Base-by-base conservation (phyloP, 1,284 basidiomycete genomes). In the Microbotryum violaceum region DNA sequence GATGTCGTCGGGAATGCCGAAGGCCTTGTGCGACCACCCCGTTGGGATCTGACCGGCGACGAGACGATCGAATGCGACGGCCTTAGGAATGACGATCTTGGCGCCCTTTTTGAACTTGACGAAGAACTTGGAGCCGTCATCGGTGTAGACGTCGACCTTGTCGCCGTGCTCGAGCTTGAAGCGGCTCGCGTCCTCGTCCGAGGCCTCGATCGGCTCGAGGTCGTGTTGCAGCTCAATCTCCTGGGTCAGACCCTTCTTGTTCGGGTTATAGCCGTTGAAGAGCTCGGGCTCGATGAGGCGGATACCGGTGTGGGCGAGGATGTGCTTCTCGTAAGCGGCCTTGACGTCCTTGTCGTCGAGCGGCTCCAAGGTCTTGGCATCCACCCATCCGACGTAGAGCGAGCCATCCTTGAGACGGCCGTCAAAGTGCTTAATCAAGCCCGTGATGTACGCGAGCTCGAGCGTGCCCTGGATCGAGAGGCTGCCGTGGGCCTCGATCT, bases 391-490 rank as follows among this genome's bases (percentile, higher is more conserved):
- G 71, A 98, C 94, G 74, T 97, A 89, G 49, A 94, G 81, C 50
- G 86, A 83, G 50, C 90, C 91, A 71, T 89, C 85, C 79, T 96
- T 93, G 73, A 98, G 83, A 64, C 89, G 89, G 23, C 94, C 96
- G 71, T 98, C 90, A 75, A 97, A 92, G 80, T 97, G 91, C 78
- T 94, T 97, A 83, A 97, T 97, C 77, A 85, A 85, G 51, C 96
- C 93, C 89, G 96, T 97, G 78, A 97, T 88, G 92, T 94, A 98
- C 18, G 94, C 93, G 87, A 98, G 93, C 80, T 98, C 94, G 72
- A 98, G 96, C 74, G 89, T 90, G 51, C 93, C 94, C 77, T 97
- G 89, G 72, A 97, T 94, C 8, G 91, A 92, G 77, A 96, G 88
- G 74, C 92, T 85, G 44, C 92, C 91, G 54, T 84, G 82, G 53